A percentile compares a stretch with the other conserved stretches of the same genome.
These are phyloP conservation scores for Diplotaxis tenuifolia DNA, from an alignment of 345 rosid species.

Conservation along the genomic window DNA sequence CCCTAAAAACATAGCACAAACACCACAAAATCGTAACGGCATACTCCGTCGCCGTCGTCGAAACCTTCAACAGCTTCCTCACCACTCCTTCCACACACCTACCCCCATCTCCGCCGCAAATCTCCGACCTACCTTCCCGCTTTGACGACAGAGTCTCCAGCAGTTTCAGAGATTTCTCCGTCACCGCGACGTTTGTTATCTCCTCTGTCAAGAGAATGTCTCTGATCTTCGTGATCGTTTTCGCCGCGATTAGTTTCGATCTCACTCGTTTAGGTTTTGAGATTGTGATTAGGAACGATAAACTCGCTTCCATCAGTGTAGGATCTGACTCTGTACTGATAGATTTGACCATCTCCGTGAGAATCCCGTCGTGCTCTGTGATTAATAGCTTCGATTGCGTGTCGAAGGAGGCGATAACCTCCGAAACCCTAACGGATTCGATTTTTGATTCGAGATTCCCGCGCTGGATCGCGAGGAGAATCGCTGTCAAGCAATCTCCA, in stretches of 20 bases:
- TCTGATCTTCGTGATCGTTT: conserved; percentile 40
- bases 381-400: conserved; percentile 49
- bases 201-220: conserved; percentile 41
- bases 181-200: conserved; percentile 35
- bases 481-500: conserved; percentile 41
- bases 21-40: conserved; percentile 85
- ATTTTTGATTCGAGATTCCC: conserved; percentile 51
- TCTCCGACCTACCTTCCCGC: conserved; percentile 64
- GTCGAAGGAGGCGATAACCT: conserved; percentile 47
- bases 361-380: conserved; percentile 54
- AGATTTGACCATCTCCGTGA: conserved; percentile 44
- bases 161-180: conserved; percentile 72
- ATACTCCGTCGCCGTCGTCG: conserved; percentile 70
- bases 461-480: conserved; percentile 47
- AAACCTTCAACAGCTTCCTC: conserved; percentile 67
- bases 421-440: conserved; percentile 55
- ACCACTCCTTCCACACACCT: conserved; percentile 61
- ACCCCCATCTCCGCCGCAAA: conserved; percentile 22
- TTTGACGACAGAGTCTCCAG: conserved; percentile 55
- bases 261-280: conserved; percentile 54
- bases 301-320: conserved; percentile 50
- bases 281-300: conserved; percentile 57
- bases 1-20: conserved; percentile 61
- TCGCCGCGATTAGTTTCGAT: conserved; percentile 42
- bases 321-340: conserved; percentile 45